Evolutionary conservation across 1,139 yeast species (phyloP).

Genomic region (Wickerhamomyces sp.): DNA sequence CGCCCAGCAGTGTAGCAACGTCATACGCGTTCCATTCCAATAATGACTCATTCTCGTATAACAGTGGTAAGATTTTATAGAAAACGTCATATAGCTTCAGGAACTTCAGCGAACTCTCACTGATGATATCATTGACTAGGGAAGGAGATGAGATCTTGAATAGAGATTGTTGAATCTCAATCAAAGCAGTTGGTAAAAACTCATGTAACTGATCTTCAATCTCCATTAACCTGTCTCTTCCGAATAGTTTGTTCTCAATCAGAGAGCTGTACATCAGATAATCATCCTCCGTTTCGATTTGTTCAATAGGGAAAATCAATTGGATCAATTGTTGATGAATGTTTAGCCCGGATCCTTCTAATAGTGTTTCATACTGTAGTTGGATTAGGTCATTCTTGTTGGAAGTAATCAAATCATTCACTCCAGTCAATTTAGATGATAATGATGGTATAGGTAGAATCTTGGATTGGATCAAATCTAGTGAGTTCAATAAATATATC

Average conservation of each 20-base stretch:
- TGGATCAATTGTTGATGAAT: conserved; percentile 59
- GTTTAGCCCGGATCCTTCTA: conserved; percentile 45
- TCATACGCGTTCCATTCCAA: conserved; percentile 54
- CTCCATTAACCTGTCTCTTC: conserved; percentile 33
- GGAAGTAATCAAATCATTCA: conserved; percentile 33
- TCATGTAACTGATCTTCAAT: conserved; percentile 42
- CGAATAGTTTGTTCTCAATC: conserved; percentile 57
- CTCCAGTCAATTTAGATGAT: conserved; percentile 25
- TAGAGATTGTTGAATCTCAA: conserved; percentile 53
- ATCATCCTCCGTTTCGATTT: conserved; percentile 41
- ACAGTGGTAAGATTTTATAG: conserved; percentile 34
- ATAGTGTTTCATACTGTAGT: conserved; percentile 38
- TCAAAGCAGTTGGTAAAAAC: conserved; percentile 54
- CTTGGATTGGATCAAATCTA: conserved; percentile 54
- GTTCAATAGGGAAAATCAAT: conserved; percentile 64
- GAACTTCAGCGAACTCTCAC: conserved; percentile 43
- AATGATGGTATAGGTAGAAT: conserved; percentile 42
- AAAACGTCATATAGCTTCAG: conserved; percentile 51
- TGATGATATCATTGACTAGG: conserved; percentile 50
- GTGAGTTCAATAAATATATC: conserved; percentile 51
- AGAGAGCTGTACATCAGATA: conserved; percentile 57
- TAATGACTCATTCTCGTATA: conserved; percentile 28
- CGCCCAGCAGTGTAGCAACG: conserved; percentile 61
- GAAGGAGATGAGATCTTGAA: conserved; percentile 60
- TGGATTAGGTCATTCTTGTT: conserved; percentile 35